Conservation (phyloP, 2,329 filamentous ascomycete species). For the Lecanicillium sp. region DNA sequence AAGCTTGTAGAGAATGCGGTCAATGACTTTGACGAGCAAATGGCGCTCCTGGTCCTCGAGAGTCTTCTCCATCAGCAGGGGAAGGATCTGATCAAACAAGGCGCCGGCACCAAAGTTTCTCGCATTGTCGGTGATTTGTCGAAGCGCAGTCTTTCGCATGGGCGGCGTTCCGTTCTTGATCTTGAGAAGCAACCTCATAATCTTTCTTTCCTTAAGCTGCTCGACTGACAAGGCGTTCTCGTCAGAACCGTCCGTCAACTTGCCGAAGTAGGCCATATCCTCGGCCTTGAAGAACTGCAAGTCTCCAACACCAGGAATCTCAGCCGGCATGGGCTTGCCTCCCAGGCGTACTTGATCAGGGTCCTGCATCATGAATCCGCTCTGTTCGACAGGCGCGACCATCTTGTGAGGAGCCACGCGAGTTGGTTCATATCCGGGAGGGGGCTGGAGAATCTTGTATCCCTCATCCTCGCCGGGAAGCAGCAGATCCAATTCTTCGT, state of each 20-base stretch:
- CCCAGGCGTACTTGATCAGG: constrained; percentile 76
- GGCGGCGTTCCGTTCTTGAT: constrained; percentile 99
- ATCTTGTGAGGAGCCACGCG: constrained; percentile 71
- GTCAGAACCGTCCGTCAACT: constrained; percentile 88
- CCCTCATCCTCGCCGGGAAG: constrained; percentile 83
- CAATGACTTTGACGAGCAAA: constrained; percentile 97
- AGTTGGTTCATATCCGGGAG: constrained; percentile 84
- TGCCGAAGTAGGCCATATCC: constrained; percentile 98
- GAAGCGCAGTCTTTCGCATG: constrained; percentile 95
- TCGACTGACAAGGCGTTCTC: constrained; percentile 90
- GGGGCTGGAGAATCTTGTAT: constrained; percentile 86
- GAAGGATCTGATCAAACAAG: constrained; percentile 95
- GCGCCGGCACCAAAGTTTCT: constrained; percentile 90
- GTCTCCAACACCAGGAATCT: constrained; percentile 93
- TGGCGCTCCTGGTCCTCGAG: constrained; percentile 97
- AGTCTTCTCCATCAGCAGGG: constrained; percentile 95
- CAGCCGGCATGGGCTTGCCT: constrained; percentile 86
- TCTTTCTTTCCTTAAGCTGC: constrained; percentile 95
- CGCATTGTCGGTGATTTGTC: constrained; percentile 96
- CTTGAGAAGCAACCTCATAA: constrained; percentile 93
- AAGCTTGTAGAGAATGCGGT: constrained; percentile 95
- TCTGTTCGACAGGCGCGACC: constrained; percentile 66
- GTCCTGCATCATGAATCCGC: constrained; percentile 97
- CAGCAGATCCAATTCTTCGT: constrained; percentile 90
- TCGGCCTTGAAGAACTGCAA: constrained; percentile 97